phyloP scores from a whole-genome alignment of 2,329 filamentous ascomycete species.

The Fusarium xyrophilum region DNA sequence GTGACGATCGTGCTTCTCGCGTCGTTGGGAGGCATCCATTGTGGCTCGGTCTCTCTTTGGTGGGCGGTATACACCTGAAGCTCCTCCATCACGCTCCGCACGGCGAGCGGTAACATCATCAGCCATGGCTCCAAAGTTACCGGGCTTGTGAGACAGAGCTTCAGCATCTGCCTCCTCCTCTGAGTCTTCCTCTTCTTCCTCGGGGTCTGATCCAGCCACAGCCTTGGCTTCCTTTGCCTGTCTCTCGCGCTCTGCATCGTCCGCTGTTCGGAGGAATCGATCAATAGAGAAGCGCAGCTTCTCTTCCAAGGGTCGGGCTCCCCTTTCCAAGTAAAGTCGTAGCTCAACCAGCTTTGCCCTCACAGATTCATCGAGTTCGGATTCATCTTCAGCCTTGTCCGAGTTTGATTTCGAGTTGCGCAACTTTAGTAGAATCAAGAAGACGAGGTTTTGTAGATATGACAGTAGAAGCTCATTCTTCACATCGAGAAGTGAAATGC shows the following conservation, averaged over 20 bases:
- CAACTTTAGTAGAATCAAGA: slow-evolving; percentile 82
- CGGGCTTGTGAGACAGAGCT: slow-evolving; percentile 36
- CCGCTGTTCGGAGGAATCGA: slow-evolving; percentile 87
- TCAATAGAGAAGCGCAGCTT: slow-evolving; percentile 95
- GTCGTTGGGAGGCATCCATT: slow-evolving; percentile 74
- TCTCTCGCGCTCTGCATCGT: slow-evolving; percentile 67
- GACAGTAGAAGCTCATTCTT: slow-evolving; percentile 98
- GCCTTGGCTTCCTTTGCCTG: slow-evolving; percentile 45
- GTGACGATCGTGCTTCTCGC: slow-evolving; percentile 65
- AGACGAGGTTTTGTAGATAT: slow-evolving; percentile 93
- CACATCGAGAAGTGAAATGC: slow-evolving; percentile 91
- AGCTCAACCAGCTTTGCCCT: slow-evolving; percentile 89
- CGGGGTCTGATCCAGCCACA: slow-evolving; percentile 40
- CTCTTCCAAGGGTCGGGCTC: slow-evolving; percentile 86
- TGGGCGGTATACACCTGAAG: slow-evolving; percentile 82
- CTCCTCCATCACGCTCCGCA: slow-evolving; percentile 44
- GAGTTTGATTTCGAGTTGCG: slow-evolving; percentile 57
- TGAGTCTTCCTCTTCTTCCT: slow-evolving; percentile 46
- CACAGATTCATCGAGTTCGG: slow-evolving; percentile 67
- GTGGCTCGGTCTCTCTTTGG: slow-evolving; percentile 86
- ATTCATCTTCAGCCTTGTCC: slow-evolving; percentile 42
- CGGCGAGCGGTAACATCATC: slow-evolving; percentile 45
- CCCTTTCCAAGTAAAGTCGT: slow-evolving; percentile 91
- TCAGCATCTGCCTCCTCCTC: slow-evolving; percentile 49
- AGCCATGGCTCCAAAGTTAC: slow-evolving; percentile 42